Evolutionary conservation across 495 filamentous ascomycete genomes (phyloP).

Genomic region (Penicillium turbatum): DNA sequence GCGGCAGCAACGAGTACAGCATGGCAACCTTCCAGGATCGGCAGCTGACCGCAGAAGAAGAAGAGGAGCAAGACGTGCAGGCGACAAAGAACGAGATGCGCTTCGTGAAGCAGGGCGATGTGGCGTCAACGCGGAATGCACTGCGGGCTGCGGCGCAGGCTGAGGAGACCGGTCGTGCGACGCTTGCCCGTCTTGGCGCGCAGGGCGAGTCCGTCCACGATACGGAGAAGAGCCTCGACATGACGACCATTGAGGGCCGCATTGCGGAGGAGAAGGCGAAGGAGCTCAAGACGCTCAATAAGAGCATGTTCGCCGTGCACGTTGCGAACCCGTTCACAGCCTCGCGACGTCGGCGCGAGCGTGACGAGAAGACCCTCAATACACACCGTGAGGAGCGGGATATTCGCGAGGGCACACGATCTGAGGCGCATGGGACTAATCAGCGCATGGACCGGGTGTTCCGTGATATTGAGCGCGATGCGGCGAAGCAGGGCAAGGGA

Average conservation of each 20-base stretch:
- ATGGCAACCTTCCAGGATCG: conserved; percentile 61
- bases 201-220: conserved; percentile 77
- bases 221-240: conserved; percentile 69
- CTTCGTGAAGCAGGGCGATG: conserved; percentile 70
- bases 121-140: conserved; percentile 65
- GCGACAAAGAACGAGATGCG: conserved; percentile 70
- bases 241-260: conserved; percentile 60
- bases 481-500: conserved; percentile 31
- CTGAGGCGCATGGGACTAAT: conserved; percentile 54
- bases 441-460: conserved; percentile 59
- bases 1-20: conserved; percentile 45
- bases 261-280: conserved; percentile 70
- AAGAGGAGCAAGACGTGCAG: conserved; percentile 64
- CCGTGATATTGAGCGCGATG: conserved; percentile 46
- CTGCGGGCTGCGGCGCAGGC: conserved; percentile 62
- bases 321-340: conserved; percentile 70
- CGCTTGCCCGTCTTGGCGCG: conserved; percentile 62
- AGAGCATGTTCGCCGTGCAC: conserved; percentile 79
- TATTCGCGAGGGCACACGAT: conserved; percentile 60
- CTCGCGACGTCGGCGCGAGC: conserved; percentile 50
- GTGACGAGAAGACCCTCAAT: conserved; percentile 58
- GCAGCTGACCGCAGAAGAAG: conserved; percentile 70
- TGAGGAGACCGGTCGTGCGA: conserved; percentile 66
- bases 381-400: conserved; percentile 65
- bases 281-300: conserved; percentile 72